These are phyloP conservation scores for Saccharomycopsis hybrid DNA, from an alignment of 1,139 yeast species.

Conservation along the genomic window DNA sequence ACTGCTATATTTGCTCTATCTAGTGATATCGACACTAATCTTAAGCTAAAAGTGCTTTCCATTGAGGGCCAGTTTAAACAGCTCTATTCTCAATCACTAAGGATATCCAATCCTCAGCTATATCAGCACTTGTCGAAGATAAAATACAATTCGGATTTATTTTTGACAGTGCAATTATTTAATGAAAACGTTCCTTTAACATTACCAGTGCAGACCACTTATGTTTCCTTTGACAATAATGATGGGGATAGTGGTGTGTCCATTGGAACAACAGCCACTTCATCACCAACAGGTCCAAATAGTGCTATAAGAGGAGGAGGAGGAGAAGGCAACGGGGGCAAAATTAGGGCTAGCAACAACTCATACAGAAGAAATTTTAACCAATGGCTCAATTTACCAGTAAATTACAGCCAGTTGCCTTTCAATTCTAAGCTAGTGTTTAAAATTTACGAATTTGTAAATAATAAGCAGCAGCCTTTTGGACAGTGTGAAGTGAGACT, in stretches of 20 bases:
- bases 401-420: constrained; percentile 63
- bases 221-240: constrained; percentile 47
- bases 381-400: constrained; percentile 65
- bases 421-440: constrained; percentile 54
- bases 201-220: constrained; percentile 59
- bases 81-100: constrained; percentile 45
- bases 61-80: constrained; percentile 42
- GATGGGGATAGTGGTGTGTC: neutral
- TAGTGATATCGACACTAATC: constrained; percentile 58
- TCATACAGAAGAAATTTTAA: constrained; percentile 38
- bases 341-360: too few species aligned
- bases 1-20: constrained; percentile 69
- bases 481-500: constrained; percentile 57
- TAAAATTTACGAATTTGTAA: constrained; percentile 57
- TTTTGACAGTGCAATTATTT: constrained; percentile 54
- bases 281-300: neutral
- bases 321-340: too few species aligned
- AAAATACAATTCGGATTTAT: constrained; percentile 50
- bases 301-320: neutral
- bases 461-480: constrained; percentile 42
- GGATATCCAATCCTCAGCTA: constrained; percentile 48
- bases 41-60: constrained; percentile 40
- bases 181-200: constrained; percentile 58
- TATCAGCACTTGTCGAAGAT: constrained; percentile 46
- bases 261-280: neutral